Evolutionary conservation across 192 early-diverging fungal species (phyloP).

Genomic region (Haplosporangium gracile): DNA sequence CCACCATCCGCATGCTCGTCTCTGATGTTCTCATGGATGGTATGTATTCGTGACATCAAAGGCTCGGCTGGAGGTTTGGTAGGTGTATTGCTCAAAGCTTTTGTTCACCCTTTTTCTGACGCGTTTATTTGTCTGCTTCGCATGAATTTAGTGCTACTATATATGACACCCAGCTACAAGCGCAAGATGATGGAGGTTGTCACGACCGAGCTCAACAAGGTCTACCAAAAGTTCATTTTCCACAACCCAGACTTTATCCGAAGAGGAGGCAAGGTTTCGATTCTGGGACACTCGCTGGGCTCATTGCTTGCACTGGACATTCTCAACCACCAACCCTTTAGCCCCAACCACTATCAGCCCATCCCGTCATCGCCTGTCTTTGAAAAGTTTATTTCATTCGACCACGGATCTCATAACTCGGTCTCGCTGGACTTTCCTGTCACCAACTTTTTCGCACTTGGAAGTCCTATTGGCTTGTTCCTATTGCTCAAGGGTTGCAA

Average conservation of each 20-base stretch:
- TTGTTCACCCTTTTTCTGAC: background rate
- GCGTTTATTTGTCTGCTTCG: background rate
- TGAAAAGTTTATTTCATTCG: slow-evolving; percentile 49
- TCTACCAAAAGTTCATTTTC: slow-evolving; percentile 77
- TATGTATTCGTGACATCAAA: slow-evolving; percentile 36
- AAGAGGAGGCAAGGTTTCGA: slow-evolving; percentile 74
- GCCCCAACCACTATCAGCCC: slow-evolving; percentile 37
- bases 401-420: slow-evolving; percentile 26
- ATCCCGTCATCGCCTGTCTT: slow-evolving; percentile 54
- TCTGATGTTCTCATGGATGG: slow-evolving; percentile 89
- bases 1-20: slow-evolving; percentile 82
- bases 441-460: slow-evolving; percentile 82
- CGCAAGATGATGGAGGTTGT: slow-evolving; percentile 86
- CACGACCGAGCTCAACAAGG: slow-evolving; percentile 80
- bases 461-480: slow-evolving; percentile 88
- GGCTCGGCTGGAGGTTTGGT: background rate
- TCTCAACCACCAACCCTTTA: slow-evolving; percentile 74
- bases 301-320: slow-evolving; percentile 85
- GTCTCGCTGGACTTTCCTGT: slow-evolving; percentile 76
- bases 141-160: slow-evolving; percentile 71
- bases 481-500: slow-evolving; percentile 81
- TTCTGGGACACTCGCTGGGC: slow-evolving; percentile 87
- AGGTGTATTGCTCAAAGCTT: too few relatives aligned
- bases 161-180: slow-evolving; percentile 88
- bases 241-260: slow-evolving; percentile 82